Evolutionary conservation across 164 flowering plant species (phyloP), one percentile per base, ranked within the genome.

Genomic region (Platanus orientalis): DNA sequence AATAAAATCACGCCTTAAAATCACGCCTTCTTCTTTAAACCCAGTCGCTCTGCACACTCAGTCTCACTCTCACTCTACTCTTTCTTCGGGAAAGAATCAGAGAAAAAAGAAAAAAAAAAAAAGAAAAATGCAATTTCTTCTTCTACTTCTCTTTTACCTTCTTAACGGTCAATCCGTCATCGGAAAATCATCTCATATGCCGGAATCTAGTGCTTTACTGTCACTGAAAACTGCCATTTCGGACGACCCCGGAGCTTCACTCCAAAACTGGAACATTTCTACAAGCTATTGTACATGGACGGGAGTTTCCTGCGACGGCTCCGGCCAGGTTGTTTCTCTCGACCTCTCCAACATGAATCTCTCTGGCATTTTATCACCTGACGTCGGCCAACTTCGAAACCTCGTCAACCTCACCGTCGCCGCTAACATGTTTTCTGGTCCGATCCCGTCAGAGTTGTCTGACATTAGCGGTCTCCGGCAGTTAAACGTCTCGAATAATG

Each of bases 401-500:
- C 87, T 89, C 29, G 51, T 58, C 17, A 82, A 81, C 69, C 69
- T 89, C 64, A 59, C 90, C 52, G 56, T 84, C 40, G 86, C 86
- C 11, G 77, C 56, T 27, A 92, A 92, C 81, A 28, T 56, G 16
- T 26, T 93, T 63, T 60, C 82, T 16, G 97, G 97, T 12, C 82
- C 79, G 2, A 69, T 94, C 47, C 93, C 97, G 2, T 61, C 77
- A 1, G 80, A 70, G 47, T 28, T 91, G 56, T 73, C 88, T 28
- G 50, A 58, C 16, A 72, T 89, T 28, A 40, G 76, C 7, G 65
- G 57, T 14, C 90, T 94, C 60, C 80, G 78, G 0, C 39, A 20
- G 21, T 83, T 94, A 25, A 91, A 94, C 63, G 81, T 94, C 30
- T 89, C 95, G n/a, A 94, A 87, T 72, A 94, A 94, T 29, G 12